Conservation (phyloP, 208 protist species). For the Leishmania mexicana region DNA sequence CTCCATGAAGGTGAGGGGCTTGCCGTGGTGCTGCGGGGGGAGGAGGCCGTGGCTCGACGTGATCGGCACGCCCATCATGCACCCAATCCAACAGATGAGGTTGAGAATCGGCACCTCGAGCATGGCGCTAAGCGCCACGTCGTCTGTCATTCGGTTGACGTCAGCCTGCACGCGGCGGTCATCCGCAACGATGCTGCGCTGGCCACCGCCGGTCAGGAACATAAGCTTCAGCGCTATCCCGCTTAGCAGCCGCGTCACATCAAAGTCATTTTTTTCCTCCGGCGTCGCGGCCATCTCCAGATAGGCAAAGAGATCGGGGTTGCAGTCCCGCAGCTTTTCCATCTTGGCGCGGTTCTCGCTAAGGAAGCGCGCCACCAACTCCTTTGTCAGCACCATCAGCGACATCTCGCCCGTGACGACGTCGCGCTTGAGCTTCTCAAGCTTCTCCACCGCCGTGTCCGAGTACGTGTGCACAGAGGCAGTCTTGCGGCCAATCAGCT, state of each 20-base stretch:
- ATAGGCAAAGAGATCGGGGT: conserved; percentile 31
- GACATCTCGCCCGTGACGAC: conserved; percentile 46
- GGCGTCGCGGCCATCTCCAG: conserved; percentile 27
- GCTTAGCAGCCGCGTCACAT: conserved; percentile 33
- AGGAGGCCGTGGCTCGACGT: conserved; percentile 33
- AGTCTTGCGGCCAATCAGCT: conserved; percentile 20
- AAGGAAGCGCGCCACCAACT: conserved; percentile 34
- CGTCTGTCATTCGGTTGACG: conserved; percentile 35
- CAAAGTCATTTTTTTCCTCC: conserved; percentile 33
- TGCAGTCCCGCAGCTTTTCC: conserved; percentile 33
- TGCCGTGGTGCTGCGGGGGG: conserved; percentile 25
- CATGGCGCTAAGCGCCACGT: conserved; percentile 47
- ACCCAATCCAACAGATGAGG: conserved; percentile 53
- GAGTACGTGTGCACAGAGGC: conserved; percentile 26
- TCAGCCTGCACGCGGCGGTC: conserved; percentile 37
- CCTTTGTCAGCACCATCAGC: conserved; percentile 32
- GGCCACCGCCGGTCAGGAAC: conserved; percentile 60
- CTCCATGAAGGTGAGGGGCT: conserved; percentile 45
- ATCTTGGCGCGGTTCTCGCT: conserved; percentile 37
- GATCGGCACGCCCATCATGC: conserved; percentile 60
- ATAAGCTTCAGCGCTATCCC: conserved; percentile 55
- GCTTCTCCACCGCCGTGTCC: conserved; percentile 23
- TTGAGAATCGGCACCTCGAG: conserved; percentile 58
- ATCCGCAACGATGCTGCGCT: conserved; percentile 63
- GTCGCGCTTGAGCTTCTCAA: conserved; percentile 43